phyloP scores from a whole-genome alignment of 2,329 filamentous ascomycete genomes.

The Ophiosphaerella narmari region DNA sequence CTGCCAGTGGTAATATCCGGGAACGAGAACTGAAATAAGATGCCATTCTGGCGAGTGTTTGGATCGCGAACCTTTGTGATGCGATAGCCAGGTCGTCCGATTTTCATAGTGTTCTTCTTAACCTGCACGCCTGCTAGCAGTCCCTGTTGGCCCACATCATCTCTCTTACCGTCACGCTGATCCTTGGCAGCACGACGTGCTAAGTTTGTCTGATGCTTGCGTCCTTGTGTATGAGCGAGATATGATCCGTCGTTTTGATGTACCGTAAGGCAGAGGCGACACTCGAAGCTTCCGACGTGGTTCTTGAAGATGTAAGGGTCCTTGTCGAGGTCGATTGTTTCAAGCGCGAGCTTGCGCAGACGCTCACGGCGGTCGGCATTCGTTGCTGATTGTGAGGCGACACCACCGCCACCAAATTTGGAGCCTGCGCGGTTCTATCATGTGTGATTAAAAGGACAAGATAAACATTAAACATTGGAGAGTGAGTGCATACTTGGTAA shows the following conservation, averaged over 20 bases:
- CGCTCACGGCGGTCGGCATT: slow-evolving; percentile 98
- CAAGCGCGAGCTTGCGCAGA: slow-evolving; percentile 94
- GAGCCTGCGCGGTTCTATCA: slow-evolving; percentile 86
- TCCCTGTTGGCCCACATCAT: slow-evolving; percentile 71
- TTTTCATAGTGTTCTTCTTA: slow-evolving; percentile 88
- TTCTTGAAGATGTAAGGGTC: slow-evolving; percentile 99
- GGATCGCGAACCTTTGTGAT: slow-evolving; percentile 95
- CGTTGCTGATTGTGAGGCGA: slow-evolving; percentile 88
- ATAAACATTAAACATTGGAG: neutral
- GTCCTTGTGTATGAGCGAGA: slow-evolving; percentile 96
- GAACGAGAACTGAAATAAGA: slow-evolving; percentile 96
- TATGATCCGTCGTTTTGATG: slow-evolving; percentile 99
- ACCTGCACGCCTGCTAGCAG: slow-evolving; percentile 70
- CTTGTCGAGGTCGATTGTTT: slow-evolving; percentile 98
- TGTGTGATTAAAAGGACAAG: slow-evolving; percentile 17
- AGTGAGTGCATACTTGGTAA: slow-evolving; percentile 51
- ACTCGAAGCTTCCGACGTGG: slow-evolving; percentile 97
- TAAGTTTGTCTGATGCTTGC: slow-evolving; percentile 98
- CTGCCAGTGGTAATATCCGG: slow-evolving; percentile 82
- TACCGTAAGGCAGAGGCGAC: slow-evolving; percentile 92
- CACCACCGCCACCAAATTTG: slow-evolving; percentile 96
- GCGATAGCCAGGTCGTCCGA: slow-evolving; percentile 94
- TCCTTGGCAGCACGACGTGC: slow-evolving; percentile 94
- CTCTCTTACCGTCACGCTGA: slow-evolving; percentile 81
- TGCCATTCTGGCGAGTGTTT: slow-evolving; percentile 81